These are phyloP conservation scores for Hyphopichia burtonii DNA, from an alignment of 1,139 yeast species.

Conservation along the genomic window DNA sequence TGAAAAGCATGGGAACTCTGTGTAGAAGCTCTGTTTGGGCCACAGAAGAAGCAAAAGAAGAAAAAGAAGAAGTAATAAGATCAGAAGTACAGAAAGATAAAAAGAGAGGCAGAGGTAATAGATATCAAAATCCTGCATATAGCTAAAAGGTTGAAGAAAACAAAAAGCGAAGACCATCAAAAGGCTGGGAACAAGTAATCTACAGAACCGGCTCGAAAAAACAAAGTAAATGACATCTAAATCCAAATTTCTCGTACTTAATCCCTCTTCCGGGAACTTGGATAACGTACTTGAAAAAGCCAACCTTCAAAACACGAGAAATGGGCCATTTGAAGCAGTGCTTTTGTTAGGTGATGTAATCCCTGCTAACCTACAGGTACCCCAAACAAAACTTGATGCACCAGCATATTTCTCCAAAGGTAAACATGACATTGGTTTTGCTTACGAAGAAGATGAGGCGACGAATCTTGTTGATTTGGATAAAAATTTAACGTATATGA, in stretches of 20 bases:
- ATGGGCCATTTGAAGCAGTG: conserved; percentile 64
- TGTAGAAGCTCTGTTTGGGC: too few relatives aligned
- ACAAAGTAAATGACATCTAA: conserved; percentile 8
- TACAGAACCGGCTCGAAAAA: neutral
- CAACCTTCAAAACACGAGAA: conserved; percentile 49
- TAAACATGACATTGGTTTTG: conserved; percentile 11
- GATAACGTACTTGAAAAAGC: conserved; percentile 47
- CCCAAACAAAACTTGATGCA: conserved; percentile 17
- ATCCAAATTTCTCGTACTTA: conserved; percentile 45
- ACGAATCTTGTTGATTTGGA: conserved; percentile 14
- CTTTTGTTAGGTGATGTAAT: conserved; percentile 51
- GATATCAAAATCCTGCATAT: neutral
- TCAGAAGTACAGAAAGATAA: too few relatives aligned
- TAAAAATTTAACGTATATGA: conserved; percentile 20
- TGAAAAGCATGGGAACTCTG: too few relatives aligned
- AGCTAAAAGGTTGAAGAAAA: neutral
- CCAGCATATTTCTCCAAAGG: conserved; percentile 35
- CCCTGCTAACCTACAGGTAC: conserved; percentile 15
- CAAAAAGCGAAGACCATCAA: neutral
- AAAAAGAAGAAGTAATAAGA: too few relatives aligned
- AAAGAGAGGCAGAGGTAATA: too few relatives aligned
- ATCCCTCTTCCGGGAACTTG: conserved; percentile 42
- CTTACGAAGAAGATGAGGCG: neutral
- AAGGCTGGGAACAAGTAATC: neutral
- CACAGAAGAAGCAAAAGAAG: too few relatives aligned